These are phyloP conservation scores for Hirschioporus abietinus DNA, from an alignment of 768 basidiomycete genomes.

Conservation along the genomic window DNA sequence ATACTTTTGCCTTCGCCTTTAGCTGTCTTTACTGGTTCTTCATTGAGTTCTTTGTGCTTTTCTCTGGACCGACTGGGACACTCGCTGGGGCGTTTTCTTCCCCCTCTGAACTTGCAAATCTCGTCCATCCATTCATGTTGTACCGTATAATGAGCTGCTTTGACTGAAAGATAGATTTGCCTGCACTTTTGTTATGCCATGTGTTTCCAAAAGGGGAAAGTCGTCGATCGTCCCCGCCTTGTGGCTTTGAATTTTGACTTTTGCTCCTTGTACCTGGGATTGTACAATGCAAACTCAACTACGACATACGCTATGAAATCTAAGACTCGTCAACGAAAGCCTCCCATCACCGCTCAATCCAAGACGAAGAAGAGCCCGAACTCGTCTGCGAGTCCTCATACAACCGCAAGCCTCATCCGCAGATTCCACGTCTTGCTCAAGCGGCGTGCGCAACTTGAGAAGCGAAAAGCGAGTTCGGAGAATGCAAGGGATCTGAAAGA, in stretches of 20 bases:
- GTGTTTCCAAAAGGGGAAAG: background rate
- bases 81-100: background rate
- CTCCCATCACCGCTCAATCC: conserved; percentile 33
- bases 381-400: conserved; percentile 48
- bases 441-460: conserved; percentile 50
- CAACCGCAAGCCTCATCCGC: conserved; percentile 71
- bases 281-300: background rate
- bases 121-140: background rate
- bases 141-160: background rate
- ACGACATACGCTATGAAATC: conserved; percentile 7
- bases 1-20: conserved; percentile 3
- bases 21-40: conserved; percentile 3
- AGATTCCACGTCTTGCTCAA: conserved; percentile 79
- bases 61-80: background rate
- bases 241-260: background rate
- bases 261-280: background rate
- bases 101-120: background rate
- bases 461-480: conserved; percentile 10
- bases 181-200: background rate
- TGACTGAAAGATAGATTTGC: background rate
- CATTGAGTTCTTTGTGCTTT: background rate
- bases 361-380: conserved; percentile 16
- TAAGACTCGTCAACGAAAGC: conserved; percentile 39
- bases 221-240: background rate
- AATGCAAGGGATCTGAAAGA: conserved; percentile 34